Evolutionary conservation across 1,284 basidiomycete genomes (phyloP), one percentile per base, ranked within the genome.

Genomic region (Rhodotorula sp.): DNA sequence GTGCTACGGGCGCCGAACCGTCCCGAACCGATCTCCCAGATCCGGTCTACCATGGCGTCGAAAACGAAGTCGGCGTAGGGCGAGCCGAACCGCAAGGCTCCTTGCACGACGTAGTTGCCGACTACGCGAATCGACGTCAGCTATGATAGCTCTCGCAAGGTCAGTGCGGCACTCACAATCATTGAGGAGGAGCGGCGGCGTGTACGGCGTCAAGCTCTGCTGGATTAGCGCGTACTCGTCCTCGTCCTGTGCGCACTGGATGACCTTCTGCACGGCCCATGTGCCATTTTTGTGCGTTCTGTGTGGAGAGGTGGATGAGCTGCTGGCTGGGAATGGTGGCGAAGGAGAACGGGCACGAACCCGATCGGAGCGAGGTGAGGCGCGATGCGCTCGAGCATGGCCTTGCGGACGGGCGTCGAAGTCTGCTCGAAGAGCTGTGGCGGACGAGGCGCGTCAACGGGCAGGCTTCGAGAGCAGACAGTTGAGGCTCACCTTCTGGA

Each of bases 241-340:
- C 10, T 89, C 87, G n/a, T 86, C 88, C 64, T 88, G 86, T 54
- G 94, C 90, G 75, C 92, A 95, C 82, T 98, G 94, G 74, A 99
- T 98, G 78, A 98, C 95, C 74, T 96, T 96, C 81, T 99, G 96
- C 4, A 94, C 95, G 1, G 96, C 95, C 96, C 96, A 99, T 0
- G 96, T 99, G 51, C 96, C 96, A 77, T 99, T 99, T 84, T 99
- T 99, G 84, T 99, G 96, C 62, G 95, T 94, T 1, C 72, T 74
- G 62, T 13, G 16, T 1, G 11, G 7, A 11, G 2, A 24, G 10
- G 10, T 44, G 24, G 46, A 37, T 15, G 11, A 18, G 13, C 30
- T 37, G 8, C 9, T 4, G 9, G n/a, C n/a, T n/a, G n/a, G n/a
- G 6, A 1, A 1, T 0, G 10, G 16, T 26, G 0, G 46, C 44